phyloP scores from a whole-genome alignment of 2,329 filamentous ascomycete genomes.

The Beauveria varroae region DNA sequence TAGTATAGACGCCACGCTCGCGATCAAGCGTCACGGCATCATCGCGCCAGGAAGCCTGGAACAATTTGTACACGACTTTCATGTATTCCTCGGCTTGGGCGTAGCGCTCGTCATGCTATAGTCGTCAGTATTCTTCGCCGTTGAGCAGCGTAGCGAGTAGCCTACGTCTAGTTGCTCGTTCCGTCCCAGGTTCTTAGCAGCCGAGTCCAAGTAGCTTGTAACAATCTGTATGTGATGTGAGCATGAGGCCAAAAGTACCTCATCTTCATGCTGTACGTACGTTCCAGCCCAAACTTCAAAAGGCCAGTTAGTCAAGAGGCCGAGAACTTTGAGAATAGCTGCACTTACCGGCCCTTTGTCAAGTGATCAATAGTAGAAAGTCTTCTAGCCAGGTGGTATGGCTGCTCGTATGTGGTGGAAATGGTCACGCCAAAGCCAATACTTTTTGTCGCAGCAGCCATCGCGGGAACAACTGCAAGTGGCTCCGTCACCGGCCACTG shows the following conservation, averaged over 20 bases:
- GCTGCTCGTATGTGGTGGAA: constrained; percentile 61
- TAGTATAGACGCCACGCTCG: constrained; percentile 39
- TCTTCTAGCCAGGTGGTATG: constrained; percentile 58
- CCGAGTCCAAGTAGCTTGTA: constrained; percentile 60
- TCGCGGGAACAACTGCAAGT: constrained; percentile 51
- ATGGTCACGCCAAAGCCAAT: constrained; percentile 64
- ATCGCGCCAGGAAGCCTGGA: constrained; percentile 49
- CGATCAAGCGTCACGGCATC: constrained; percentile 52
- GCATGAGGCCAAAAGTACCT: neutral
- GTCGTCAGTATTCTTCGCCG: neutral
- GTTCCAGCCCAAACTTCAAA: constrained; percentile 32
- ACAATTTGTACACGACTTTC: constrained; percentile 53
- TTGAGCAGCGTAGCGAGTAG: neutral
- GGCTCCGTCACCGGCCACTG: constrained; percentile 68
- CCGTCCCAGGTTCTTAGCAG: constrained; percentile 54
- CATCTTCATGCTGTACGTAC: neutral
- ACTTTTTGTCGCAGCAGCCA: constrained; percentile 59
- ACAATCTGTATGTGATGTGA: constrained; percentile 38
- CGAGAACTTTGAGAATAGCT: neutral
- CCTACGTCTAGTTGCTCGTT: constrained; percentile 38
- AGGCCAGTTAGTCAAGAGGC: neutral
- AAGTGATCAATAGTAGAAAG: constrained; percentile 61
- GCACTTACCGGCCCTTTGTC: constrained; percentile 38
- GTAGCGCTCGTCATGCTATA: constrained; percentile 41
- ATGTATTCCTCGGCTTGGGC: constrained; percentile 51